Conservation (phyloP, 2,329 filamentous ascomycete species). For the Berkeleyomyces rouxiae region DNA sequence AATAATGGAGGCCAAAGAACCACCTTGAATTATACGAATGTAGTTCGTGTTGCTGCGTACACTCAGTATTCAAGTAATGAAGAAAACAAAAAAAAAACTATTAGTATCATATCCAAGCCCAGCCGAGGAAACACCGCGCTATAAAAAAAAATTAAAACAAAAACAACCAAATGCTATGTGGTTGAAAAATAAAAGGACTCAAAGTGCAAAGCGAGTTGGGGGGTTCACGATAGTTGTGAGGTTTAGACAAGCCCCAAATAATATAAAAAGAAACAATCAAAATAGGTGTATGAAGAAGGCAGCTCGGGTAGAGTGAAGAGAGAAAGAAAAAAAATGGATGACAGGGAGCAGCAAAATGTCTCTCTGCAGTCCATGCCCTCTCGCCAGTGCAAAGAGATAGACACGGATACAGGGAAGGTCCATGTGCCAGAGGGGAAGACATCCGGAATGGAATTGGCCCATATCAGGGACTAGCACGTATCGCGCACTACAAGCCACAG, state of each 20-base stretch:
- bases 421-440: not conserved
- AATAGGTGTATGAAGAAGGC: not conserved
- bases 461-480: not conserved
- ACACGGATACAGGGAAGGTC: not conserved
- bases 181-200: not conserved
- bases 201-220: not conserved
- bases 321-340: not conserved
- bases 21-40: not conserved
- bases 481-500: not conserved
- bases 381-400: not conserved
- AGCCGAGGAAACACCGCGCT: constrained; percentile 1
- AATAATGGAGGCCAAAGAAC: not conserved
- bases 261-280: not conserved
- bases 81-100: not conserved
- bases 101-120: not conserved
- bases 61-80: not conserved
- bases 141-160: not conserved
- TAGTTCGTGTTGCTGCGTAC: not conserved
- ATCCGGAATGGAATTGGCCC: not conserved
- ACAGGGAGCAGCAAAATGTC: not conserved
- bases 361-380: not conserved
- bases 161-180: not conserved
- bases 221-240: not conserved
- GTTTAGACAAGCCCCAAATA: not conserved
- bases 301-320: not conserved